Evolutionary conservation across 495 filamentous ascomycete genomes (phyloP).

Genomic region (Penicillium soppii): DNA sequence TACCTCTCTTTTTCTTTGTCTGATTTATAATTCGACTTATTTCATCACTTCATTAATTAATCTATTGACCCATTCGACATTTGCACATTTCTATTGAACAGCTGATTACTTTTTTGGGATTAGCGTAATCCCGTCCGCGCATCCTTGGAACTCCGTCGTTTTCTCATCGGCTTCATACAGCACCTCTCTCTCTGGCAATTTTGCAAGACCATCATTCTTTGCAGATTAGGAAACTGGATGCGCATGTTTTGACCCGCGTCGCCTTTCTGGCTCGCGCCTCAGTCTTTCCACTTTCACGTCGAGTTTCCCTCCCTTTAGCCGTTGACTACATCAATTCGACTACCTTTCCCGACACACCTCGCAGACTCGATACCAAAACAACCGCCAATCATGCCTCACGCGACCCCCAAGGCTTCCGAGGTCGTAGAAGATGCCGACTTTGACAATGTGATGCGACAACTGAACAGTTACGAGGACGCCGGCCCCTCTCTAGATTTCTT

Average conservation of each 20-base stretch:
- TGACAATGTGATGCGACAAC: conserved; percentile 50
- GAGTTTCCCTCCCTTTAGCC: no score
- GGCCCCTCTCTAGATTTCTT: conserved; percentile 45
- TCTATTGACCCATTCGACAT: not conserved
- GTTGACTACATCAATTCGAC: no score
- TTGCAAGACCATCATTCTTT: no score
- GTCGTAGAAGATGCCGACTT: conserved; percentile 45
- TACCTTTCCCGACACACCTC: not conserved
- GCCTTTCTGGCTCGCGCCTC: conserved; percentile 9
- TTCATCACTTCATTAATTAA: not conserved
- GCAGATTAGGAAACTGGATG: conserved; percentile 9
- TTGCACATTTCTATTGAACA: conserved; percentile 3
- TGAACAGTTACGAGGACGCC: conserved; percentile 39
- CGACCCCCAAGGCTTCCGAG: conserved; percentile 34
- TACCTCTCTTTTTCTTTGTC: no score
- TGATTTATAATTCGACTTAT: not conserved
- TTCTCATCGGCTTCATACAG: no score
- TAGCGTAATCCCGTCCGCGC: conserved; percentile 10
- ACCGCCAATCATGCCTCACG: conserved; percentile 47
- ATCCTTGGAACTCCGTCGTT: conserved; percentile 8
- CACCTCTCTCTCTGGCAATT: no score
- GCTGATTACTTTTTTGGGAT: conserved; percentile 24
- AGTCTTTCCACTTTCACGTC: not conserved
- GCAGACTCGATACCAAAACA: not conserved
- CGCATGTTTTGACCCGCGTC: conserved; percentile 5